Evolutionary conservation across 805 yeast genomes (phyloP), one percentile per base, ranked within the genome.

Genomic region (Ogataea pilisensis): DNA sequence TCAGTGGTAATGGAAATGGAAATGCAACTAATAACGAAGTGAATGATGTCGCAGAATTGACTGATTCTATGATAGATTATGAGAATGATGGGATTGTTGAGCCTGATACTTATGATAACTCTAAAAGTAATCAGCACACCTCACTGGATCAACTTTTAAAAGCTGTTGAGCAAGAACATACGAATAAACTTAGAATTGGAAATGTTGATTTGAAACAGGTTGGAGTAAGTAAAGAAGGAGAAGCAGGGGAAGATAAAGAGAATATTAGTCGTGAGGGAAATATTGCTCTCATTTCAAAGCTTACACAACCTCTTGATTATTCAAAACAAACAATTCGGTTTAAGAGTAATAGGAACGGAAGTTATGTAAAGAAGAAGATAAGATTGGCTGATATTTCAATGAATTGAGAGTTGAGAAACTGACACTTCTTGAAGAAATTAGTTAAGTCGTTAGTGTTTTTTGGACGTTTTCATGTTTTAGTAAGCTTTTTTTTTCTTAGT

Each of bases 1-100:
- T n/a, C n/a, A n/a, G n/a, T n/a, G n/a, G n/a, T n/a, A n/a, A n/a
- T 13, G 16, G 8, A 16, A 22, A 39, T 17, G 16, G 8, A 21
- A 12, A 8, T 8, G 26, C 26, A 21, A n/a, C n/a, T n/a, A n/a
- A n/a, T n/a, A n/a, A n/a, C n/a, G n/a, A n/a, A n/a, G n/a, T n/a
- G n/a, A 21, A 36, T 16, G 39, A 47, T 25, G 53, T 57, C 39
- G 59, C 55, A 31, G 61, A 57, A 34, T 39, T 57, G 27, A 57
- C 57, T 34, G 61, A 57, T 38, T 57, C 60, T 5, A 45, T 55
- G 50, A 55, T 52, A 57, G 46, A 54, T 45, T 34, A 64, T 51
- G 49, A 44, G 54, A 50, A 57, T 46, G 48, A 51, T 17, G 32
- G 24, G n/a, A n/a, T n/a, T n/a, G n/a, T n/a, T n/a, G n/a, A n/a